Evolutionary conservation across 78 protist species (phyloP).

Genomic region (Reticulomyxa filosa): DNA sequence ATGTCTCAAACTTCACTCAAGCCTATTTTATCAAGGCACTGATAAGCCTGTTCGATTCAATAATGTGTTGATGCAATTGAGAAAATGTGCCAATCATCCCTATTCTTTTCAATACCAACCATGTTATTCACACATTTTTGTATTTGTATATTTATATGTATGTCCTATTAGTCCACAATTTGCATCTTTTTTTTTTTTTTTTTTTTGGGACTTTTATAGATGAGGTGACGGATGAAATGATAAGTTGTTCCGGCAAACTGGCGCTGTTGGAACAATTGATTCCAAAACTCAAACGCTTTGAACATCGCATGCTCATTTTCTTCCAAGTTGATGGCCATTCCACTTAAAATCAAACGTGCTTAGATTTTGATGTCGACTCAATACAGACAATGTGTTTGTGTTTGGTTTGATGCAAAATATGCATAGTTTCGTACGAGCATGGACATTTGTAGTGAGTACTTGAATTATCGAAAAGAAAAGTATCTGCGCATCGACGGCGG

Average conservation of each 20-base stretch:
- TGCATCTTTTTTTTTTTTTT: too few relatives aligned
- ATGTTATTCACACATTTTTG: background rate
- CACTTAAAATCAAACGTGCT: too few relatives aligned
- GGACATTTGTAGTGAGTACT: slow-evolving; percentile 68
- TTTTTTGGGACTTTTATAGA: background rate
- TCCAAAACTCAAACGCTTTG: slow-evolving; percentile 31
- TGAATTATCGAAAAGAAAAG: slow-evolving; percentile 10
- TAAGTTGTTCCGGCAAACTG: slow-evolving; percentile 66
- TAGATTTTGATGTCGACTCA: too few relatives aligned
- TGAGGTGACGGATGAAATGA: background rate
- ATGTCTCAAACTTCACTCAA: background rate
- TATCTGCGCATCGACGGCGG: background rate
- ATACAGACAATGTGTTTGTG: too few relatives aligned
- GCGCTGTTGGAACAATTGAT: slow-evolving; percentile 68
- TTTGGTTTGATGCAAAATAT: too few relatives aligned
- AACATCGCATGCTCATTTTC: slow-evolving; percentile 71
- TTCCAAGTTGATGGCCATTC: slow-evolving; percentile 63
- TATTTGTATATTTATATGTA: background rate
- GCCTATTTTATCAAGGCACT: background rate
- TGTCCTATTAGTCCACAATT: background rate
- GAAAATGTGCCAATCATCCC: slow-evolving; percentile 72
- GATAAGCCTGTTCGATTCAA: background rate
- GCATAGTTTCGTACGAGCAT: slow-evolving; percentile 22
- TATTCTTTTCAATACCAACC: slow-evolving; percentile 47
- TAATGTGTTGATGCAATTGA: background rate